Conservation (phyloP, 2,329 filamentous ascomycete genomes). For the Aspergillus novofumigatus region DNA sequence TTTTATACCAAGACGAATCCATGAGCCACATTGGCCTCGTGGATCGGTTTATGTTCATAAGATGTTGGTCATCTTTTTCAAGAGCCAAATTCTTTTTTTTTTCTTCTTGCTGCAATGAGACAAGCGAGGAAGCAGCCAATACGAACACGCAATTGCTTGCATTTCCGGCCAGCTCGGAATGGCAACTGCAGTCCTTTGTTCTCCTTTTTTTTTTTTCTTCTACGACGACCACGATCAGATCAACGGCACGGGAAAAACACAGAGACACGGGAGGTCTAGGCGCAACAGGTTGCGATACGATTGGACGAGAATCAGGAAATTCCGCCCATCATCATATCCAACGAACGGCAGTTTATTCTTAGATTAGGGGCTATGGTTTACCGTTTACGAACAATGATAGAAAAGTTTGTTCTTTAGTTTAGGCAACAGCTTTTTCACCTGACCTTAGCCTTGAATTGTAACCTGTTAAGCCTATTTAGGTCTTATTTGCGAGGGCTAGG, state of each 20-base stretch:
- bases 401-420: neutral
- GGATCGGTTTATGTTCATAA: neutral
- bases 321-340: neutral
- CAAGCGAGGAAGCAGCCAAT: neutral
- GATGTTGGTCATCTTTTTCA: neutral
- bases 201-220: neutral
- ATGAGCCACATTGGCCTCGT: neutral
- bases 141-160: neutral
- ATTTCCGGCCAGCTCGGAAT: neutral
- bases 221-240: neutral
- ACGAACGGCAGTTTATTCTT: neutral
- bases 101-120: neutral
- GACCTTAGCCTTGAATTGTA: neutral
- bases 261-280: neutral
- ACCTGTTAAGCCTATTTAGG: neutral
- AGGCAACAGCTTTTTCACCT: neutral
- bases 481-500: neutral
- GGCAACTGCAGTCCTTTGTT: neutral
- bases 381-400: neutral
- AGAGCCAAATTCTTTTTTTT: neutral
- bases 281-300: neutral
- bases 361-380: neutral
- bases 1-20: neutral
- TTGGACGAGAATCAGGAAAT: neutral
- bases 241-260: neutral